Base-by-base conservation (phyloP, 2,329 filamentous ascomycete species). In the Waltergamsia citrina region DNA sequence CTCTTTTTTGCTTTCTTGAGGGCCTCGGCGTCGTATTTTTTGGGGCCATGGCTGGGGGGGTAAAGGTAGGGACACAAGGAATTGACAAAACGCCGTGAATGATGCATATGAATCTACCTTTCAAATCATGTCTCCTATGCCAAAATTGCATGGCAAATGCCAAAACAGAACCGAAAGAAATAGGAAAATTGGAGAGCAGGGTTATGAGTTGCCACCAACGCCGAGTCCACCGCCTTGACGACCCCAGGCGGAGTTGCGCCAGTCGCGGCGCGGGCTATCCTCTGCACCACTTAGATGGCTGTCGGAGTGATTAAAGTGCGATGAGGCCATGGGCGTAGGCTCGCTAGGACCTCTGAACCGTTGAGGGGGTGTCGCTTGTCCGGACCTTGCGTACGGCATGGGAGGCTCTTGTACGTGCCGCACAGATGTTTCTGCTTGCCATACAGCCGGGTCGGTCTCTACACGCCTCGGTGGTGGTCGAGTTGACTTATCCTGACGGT, bases 371-470 rank as follows among this genome's bases (percentile, higher is more conserved):
- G 66, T 71, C 23, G 62, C 69, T 35, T 66, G 65, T 23, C 46
- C 49, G 11, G 44, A 36, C 18, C 47, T 53, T 30, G 50, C 50
- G 35, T 57, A 60, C 7, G 64, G 59, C 31, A 57, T 45, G 10
- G 62, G 54, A n/a, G 71, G 64, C 12, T 80, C 74, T 45, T 78
- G 72, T 22, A 94, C 76, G 38, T 88, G 83, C 32, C 87, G 77
- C 26, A 90, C 86, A 32, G 83, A 87, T 43, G 77, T 81, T 56
- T 94, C 87, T 51, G 85, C 82, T 48, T 86, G 81, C 78, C 81
- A 86, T 5, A 84, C 72, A 16, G 83, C 74, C 5, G 84, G 85
- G 51, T 96, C 90, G n/a, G 82, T 85, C 52, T 95, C 88, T 34
- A 94, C 85, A 37, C 82, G 60, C 35, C 70, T 63, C 50, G 63